Conservation (phyloP, 768 basidiomycete genomes). For the Epithele typhae region DNA sequence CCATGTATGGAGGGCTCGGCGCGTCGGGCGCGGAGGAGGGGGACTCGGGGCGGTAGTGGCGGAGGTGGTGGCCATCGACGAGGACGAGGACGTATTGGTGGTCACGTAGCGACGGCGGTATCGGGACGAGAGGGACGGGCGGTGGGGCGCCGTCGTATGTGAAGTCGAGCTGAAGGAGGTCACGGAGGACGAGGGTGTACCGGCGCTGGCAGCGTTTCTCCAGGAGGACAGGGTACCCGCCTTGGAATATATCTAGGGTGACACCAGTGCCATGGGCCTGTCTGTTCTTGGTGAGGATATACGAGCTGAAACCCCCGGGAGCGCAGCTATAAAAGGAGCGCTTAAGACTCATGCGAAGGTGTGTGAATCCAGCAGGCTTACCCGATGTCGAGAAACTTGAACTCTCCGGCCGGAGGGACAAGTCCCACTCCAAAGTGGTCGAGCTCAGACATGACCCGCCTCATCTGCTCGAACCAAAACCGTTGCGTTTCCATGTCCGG, state of each 20-base stretch:
- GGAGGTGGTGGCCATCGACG: background rate
- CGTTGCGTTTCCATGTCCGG: too few species aligned
- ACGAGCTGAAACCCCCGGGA: conserved; percentile 1
- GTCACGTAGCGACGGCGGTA: background rate
- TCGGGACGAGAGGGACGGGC: background rate
- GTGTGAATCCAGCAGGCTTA: too few species aligned
- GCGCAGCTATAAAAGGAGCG: background rate
- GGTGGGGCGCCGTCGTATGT: too few species aligned
- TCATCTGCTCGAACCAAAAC: too few species aligned
- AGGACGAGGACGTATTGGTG: background rate
- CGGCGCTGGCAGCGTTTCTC: background rate
- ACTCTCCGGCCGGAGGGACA: too few species aligned
- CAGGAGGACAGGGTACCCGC: background rate
- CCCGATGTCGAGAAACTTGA: too few species aligned
- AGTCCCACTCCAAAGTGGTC: too few species aligned
- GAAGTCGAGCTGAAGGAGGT: conserved; percentile 1
- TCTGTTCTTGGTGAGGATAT: background rate
- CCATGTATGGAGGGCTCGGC: background rate
- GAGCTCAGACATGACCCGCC: too few species aligned
- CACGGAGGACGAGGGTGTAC: background rate
- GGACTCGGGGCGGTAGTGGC: background rate
- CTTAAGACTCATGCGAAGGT: too few species aligned
- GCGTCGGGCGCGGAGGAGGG: too few species aligned
- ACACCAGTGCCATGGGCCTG: background rate
- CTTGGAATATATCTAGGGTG: background rate